These are phyloP conservation scores for Evernia prunastri DNA, from an alignment of 495 filamentous ascomycete species.

Conservation along the genomic window DNA sequence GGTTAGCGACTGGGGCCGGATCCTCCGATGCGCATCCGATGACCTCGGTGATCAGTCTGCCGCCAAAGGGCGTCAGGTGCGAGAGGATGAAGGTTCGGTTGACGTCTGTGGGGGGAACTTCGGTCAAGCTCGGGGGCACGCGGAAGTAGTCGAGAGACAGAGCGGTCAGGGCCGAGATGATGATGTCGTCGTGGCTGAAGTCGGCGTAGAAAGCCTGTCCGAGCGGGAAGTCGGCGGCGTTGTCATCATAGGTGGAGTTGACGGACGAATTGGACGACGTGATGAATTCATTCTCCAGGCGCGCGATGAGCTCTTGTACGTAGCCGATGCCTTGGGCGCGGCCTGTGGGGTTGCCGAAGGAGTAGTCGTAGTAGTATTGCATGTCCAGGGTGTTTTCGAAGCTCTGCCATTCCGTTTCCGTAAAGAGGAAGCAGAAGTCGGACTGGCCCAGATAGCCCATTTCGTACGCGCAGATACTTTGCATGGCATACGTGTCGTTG, in stretches of 20 bases:
- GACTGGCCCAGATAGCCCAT: constrained; percentile 30
- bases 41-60: constrained; percentile 35
- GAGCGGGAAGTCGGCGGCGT: constrained; percentile 38
- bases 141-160: constrained; percentile 38
- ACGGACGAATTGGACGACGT: constrained; percentile 32
- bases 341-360: constrained; percentile 37
- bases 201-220: constrained; percentile 43
- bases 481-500: constrained; percentile 41
- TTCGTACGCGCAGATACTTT: constrained; percentile 39
- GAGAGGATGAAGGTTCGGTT: constrained; percentile 34
- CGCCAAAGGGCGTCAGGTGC: constrained; percentile 36
- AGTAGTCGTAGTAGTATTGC: constrained; percentile 36
- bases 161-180: constrained; percentile 41
- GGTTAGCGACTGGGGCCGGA: constrained; percentile 26
- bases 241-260: constrained; percentile 38
- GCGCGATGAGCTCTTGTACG: constrained; percentile 38
- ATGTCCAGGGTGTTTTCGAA: constrained; percentile 40
- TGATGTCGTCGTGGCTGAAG: constrained; percentile 42
- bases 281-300: constrained; percentile 34
- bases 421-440: constrained; percentile 38
- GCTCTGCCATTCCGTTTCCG: constrained; percentile 35
- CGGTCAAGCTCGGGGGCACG: constrained; percentile 29
- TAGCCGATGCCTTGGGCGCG: constrained; percentile 39
- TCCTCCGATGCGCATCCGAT: constrained; percentile 32
- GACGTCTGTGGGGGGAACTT: constrained; percentile 33